Conservation (phyloP, 2,329 filamentous ascomycete species). For the Didymella sp. region DNA sequence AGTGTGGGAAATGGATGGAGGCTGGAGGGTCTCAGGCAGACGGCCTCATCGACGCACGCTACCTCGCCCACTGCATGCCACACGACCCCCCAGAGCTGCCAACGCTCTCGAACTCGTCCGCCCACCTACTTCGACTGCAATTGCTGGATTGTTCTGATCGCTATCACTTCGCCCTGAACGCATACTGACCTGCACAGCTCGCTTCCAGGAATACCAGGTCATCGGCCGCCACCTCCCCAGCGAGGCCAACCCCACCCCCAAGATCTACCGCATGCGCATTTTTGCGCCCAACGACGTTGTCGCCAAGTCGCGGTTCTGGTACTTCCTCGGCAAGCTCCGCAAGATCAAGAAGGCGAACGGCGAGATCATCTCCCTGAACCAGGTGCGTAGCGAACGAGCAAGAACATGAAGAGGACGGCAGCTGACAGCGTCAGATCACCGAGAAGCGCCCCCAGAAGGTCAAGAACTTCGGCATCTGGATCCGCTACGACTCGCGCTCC, state of each 20-base stretch:
- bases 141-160: conserved; percentile 31
- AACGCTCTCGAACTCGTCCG: neutral
- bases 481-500: conserved; percentile 99
- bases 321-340: conserved; percentile 98
- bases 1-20: neutral
- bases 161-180: conserved; percentile 12
- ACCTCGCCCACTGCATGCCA: neutral
- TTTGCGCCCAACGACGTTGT: conserved; percentile 98
- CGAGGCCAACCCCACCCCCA: conserved; percentile 94
- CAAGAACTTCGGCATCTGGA: conserved; percentile 99
- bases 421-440: conserved; percentile 70
- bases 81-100: neutral
- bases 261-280: conserved; percentile 99
- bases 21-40: neutral
- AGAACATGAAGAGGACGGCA: neutral
- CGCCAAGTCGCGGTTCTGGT: conserved; percentile 99
- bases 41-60: neutral
- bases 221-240: conserved; percentile 99
- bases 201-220: conserved; percentile 99
- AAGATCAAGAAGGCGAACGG: conserved; percentile 99
- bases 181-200: conserved; percentile 68
- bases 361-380: conserved; percentile 97
- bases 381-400: conserved; percentile 67
- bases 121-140: conserved; percentile 31
- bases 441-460: conserved; percentile 99